A percentile compares a stretch with the other conserved stretches of the same genome.
These are phyloP conservation scores for Diatrype stigma DNA, from an alignment of 2,329 filamentous ascomycete genomes.

Conservation along the genomic window DNA sequence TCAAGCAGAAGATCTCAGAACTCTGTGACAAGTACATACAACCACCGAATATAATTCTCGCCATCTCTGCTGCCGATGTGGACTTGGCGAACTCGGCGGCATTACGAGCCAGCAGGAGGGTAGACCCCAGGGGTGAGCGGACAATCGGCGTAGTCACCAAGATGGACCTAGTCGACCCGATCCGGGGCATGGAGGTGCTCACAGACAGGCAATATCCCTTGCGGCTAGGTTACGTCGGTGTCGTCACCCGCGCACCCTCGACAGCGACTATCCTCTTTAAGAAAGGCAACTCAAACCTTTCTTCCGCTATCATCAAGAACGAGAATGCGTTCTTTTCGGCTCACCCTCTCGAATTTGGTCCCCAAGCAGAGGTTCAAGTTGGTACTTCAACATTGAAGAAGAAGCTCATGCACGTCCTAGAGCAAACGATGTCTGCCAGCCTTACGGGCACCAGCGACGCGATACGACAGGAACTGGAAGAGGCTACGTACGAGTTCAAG, in stretches of 20 bases:
- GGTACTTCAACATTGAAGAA: conserved; percentile 85
- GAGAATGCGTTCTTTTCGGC: conserved; percentile 83
- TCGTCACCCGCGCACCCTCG: conserved; percentile 77
- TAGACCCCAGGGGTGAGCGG: conserved; percentile 89
- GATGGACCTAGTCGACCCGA: conserved; percentile 92
- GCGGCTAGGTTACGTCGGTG: conserved; percentile 92
- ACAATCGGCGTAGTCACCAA: conserved; percentile 99
- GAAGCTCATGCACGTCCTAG: conserved; percentile 94
- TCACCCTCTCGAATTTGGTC: conserved; percentile 76
- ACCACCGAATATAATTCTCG: conserved; percentile 90
- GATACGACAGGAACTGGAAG: conserved; percentile 90
- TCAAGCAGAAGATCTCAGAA: conserved; percentile 94
- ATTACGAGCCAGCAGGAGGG: conserved; percentile 79
- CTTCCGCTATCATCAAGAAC: conserved; percentile 77
- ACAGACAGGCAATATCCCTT: conserved; percentile 90
- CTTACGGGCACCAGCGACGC: conserved; percentile 85
- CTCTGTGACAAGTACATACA: conserved; percentile 99
- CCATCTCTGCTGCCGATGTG: conserved; percentile 95
- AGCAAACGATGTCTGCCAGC: conserved; percentile 94
- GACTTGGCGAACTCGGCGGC: conserved; percentile 96
- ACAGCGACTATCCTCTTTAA: conserved; percentile 72
- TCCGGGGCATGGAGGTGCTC: conserved; percentile 72
- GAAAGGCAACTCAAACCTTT: conserved; percentile 74
- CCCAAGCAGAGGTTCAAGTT: conserved; percentile 66
- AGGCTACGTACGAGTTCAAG: conserved; percentile 98